Evolutionary conservation across 768 basidiomycete species (phyloP), one percentile per base, ranked within the genome.

Genomic region (Hortiboletus campestris): DNA sequence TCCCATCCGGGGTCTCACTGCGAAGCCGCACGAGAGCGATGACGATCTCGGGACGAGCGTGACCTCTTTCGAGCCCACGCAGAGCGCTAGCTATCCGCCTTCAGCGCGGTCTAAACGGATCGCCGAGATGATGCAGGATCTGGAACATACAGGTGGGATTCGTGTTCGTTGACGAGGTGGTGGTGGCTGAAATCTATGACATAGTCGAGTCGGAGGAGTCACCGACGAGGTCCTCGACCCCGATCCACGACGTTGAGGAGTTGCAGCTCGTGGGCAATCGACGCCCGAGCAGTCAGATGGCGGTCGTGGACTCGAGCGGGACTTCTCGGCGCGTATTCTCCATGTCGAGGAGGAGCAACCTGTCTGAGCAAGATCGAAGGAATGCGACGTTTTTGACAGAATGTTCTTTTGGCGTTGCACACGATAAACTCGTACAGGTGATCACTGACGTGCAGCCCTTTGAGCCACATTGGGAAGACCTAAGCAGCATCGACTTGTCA

Each of bases 361-460:
- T 64, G 38, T 72, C 72, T 49, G 68, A 66, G 51, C 71, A 59
- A 65, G 69, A 58, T 65, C 54, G 57, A 62, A 65, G 54, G 63
- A 77, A 88, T 60, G 80, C 78, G 10, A 89, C 88, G 1, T 96
- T 88, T 75, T 77, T 98, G 59, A 98, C 96, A 12, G 95, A 98
- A 67, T 98, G 95, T 67, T 98, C 95, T 40, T 99, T 99, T 68
- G 93, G 84, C 16, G 86, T 98, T 42, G 83, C 94, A n/a, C 91
- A 92, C 64, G 96, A 98, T 68, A 82, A 84, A 43, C 82, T 99
- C 6, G 88, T 98, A 2, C 84, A 91, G 69, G 85, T 91, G 63
- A 92, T 99, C 66, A 98, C 95, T 41, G 94, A 98, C 64, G 84
- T 94, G 13, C 88, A 94, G 67, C 94, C 95, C 19, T 97, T 91